These are phyloP conservation scores for Bretziella fagacearum DNA, from an alignment of 2,329 filamentous ascomycete species.

Conservation along the genomic window DNA sequence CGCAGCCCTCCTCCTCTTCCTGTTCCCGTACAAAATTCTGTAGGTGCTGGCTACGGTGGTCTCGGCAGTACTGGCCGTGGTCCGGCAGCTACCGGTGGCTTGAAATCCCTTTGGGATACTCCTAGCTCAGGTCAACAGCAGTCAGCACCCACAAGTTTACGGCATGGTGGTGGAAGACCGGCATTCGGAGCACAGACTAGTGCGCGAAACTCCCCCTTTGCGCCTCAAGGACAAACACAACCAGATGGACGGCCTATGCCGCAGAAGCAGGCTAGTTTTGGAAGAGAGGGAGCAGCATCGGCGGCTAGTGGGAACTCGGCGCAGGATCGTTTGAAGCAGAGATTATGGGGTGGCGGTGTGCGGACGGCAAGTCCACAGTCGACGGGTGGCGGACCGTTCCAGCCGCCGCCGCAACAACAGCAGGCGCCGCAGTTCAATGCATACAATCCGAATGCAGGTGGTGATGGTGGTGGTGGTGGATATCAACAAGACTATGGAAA, in stretches of 20 bases:
- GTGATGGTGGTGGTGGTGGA: slow-evolving; percentile 19
- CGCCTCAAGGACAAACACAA: slow-evolving; percentile 9
- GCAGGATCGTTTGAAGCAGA: slow-evolving; percentile 66
- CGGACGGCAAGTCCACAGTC: slow-evolving; percentile 39
- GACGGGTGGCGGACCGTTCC: slow-evolving; percentile 25
- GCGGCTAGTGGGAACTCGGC: slow-evolving; percentile 43
- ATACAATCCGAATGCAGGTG: slow-evolving; percentile 20
- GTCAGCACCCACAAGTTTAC: slow-evolving; percentile 26
- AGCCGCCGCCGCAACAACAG: slow-evolving; percentile 25
- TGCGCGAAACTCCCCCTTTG: slow-evolving; percentile 19
- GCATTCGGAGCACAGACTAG: slow-evolving; percentile 17
- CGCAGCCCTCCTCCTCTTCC: slow-evolving; percentile 40
- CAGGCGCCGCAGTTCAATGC: slow-evolving; percentile 5
- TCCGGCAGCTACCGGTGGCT: slow-evolving; percentile 19
- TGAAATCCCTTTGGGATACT: slow-evolving; percentile 44
- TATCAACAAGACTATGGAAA: slow-evolving; percentile 11
- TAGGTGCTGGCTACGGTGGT: slow-evolving; percentile 38
- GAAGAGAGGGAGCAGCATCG: slow-evolving; percentile 24
- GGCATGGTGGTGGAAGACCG: slow-evolving; percentile 17
- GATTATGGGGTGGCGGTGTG: slow-evolving; percentile 52
- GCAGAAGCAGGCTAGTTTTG: slow-evolving; percentile 9
- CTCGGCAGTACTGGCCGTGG: slow-evolving; percentile 22
- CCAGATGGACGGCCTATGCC: slow-evolving; percentile 12
- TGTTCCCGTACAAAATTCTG: slow-evolving; percentile 35
- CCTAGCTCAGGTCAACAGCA: slow-evolving; percentile 19